Evolutionary conservation across 129 eudicot species (phyloP), one percentile per base, ranked within the genome.

Genomic region (Chrysanthemum seticuspe): DNA sequence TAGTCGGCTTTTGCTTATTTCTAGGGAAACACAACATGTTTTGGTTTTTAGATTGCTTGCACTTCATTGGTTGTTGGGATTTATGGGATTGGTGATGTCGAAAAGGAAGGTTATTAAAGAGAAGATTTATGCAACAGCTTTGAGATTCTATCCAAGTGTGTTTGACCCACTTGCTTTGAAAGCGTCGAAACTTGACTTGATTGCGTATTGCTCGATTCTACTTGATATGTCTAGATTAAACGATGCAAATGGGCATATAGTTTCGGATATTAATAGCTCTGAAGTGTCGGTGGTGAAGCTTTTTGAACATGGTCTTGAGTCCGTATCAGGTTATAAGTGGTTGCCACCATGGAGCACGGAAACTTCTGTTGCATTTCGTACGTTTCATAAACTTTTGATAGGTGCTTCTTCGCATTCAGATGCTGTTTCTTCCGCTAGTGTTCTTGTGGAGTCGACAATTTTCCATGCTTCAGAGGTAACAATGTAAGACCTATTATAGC

Each of bases 311-410:
- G 96, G 91, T 44, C 93, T 93, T 77, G 81, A 90, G 52, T 87
- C 90, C 72, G 89, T 89, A 25, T 87, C 96, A 0, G 87, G 86
- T 73, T 93, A 82, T 68, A 90, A 93, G 81, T 93, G 97, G 97
- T 71, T 93, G 85, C 98, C 98, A 8, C 83, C 97, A 21, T 90
- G 97, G 97, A 93, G 97, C 81, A 80, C 92, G 1, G 98, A 93
- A 83, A 90, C 96, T 70, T 84, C 92, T 59, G 98, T 93, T 61
- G 97, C 92, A 1, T 90, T 93, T 48, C 88, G 96, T 18, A 82
- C 91, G 65, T 82, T 93, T 80, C 91, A 90, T 83, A 90, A 87
- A 62, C 88, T 93, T 72, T 74, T 93, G 83, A 84, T 90, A 31
- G 90, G 98, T 70, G 76, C 81, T 5, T 85, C 96, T 62, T 82